phyloP scores from a whole-genome alignment of 257 asterid species.

The Nicotiana undulata region DNA sequence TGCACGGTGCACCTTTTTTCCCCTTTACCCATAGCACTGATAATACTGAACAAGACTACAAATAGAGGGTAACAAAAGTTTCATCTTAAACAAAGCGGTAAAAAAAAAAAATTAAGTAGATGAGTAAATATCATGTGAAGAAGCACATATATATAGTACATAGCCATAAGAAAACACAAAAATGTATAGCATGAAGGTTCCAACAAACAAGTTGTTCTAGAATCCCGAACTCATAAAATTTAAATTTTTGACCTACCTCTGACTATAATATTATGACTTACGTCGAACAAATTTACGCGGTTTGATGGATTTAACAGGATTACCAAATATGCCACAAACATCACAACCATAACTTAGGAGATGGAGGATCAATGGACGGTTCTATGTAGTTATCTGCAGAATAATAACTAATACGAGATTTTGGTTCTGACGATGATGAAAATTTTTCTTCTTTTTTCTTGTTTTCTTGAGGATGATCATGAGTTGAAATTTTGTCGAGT shows the following conservation, averaged over 20 bases:
- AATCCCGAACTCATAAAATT: too few species aligned
- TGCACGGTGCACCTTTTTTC: too few species aligned
- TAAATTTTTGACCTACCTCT: too few species aligned
- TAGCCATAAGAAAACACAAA: not conserved
- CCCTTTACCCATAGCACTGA: too few species aligned
- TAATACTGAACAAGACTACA: too few species aligned
- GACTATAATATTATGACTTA: conserved; percentile 10
- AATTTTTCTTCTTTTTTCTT: not conserved
- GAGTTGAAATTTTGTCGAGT: conserved; percentile 19
- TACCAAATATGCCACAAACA: conserved; percentile 30
- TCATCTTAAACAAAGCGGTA: not conserved
- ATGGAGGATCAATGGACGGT: conserved; percentile 37
- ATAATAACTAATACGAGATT: not conserved
- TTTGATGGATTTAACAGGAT: conserved; percentile 16
- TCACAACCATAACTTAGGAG: conserved; percentile 41
- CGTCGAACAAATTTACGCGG: conserved; percentile 5
- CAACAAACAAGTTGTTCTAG: too few species aligned
- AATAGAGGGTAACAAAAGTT: not conserved
- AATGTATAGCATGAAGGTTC: too few species aligned
- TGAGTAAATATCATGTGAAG: not conserved
- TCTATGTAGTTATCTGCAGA: not conserved
- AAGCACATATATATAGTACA: not conserved
- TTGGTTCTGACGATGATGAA: not conserved
- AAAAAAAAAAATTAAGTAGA: not conserved
- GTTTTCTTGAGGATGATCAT: not conserved